Base-by-base conservation (phyloP, 2,329 filamentous ascomycete species). In the Cladophialophora yegresii region DNA sequence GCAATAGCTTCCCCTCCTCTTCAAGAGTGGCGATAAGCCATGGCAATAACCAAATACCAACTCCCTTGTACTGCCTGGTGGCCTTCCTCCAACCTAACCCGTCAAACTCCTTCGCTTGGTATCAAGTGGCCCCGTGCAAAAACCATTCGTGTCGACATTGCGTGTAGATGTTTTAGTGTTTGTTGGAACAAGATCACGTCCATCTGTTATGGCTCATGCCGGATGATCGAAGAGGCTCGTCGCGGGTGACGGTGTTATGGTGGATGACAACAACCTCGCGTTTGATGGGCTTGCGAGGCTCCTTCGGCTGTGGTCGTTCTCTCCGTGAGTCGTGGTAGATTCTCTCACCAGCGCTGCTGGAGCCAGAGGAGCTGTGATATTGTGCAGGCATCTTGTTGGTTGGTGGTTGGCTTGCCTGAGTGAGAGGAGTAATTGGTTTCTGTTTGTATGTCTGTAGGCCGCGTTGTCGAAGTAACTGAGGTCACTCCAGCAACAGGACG, bases 151-250 rank as follows among this genome's bases (percentile, higher is more conserved):
- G 63, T 47, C 58, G 58, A 56, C 45, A n/a, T 62, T 20, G 56
- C 28, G 53, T 51, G 40, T 26, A 49, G 32, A 50, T 22, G 28
- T n/a, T n/a, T 45, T 12, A 23, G 28, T 22, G 47, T 16, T 43
- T 43, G 50, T 50, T 32, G 12, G 33, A 28, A 7, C 40, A 26
- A n/a, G 43, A 54, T 64, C 58, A 68, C 55, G 61, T 68, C 66
- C 66, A 68, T 58, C 64, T 51, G 64, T 68, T 68, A 55, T 64
- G 51, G 47, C 32, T 60, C 66, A 68, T 68, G 64, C 40, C 64
- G 13, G 66, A 49, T 50, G 61, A 64, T 13, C 66, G 62, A 54
- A 65, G 33, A 20, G 61, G 59, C 53, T 68, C 64, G 45, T 66
- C 66, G 32, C 58, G 63, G n/a, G 66, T 68, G 40, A 59, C 51